These are phyloP conservation scores for Scheffersomyces lignicola DNA, from an alignment of 1,139 yeast species.

Conservation along the genomic window DNA sequence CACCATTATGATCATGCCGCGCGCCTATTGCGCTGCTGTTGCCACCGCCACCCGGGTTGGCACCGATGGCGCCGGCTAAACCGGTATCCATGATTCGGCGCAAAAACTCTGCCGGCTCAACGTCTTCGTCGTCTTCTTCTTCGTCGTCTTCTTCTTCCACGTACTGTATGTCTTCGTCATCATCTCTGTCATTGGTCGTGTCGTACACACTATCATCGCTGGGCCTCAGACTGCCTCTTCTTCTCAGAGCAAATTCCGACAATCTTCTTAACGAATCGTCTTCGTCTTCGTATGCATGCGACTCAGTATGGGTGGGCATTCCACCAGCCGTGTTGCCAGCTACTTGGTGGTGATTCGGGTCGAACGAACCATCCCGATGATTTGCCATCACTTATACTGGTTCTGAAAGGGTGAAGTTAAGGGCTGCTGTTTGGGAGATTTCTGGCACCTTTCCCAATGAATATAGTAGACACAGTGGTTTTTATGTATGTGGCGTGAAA, in stretches of 20 bases:
- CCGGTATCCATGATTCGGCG: conserved; percentile 22
- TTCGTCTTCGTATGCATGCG: conserved; percentile 21
- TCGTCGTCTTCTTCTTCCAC: conserved; percentile 18
- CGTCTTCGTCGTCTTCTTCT: conserved; percentile 19
- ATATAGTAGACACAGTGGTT: no score
- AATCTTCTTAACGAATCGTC: conserved; percentile 22
- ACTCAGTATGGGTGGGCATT: no score
- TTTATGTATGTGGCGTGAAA: no score
- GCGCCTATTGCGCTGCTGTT: no score
- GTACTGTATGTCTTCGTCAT: conserved; percentile 20
- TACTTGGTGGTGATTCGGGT: not conserved
- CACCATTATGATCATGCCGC: conserved; percentile 21
- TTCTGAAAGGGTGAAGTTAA: not conserved
- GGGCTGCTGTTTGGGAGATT: no score
- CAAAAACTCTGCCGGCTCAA: conserved; percentile 26
- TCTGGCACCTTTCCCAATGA: no score
- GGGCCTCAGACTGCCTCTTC: conserved; percentile 14
- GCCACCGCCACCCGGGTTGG: conserved; percentile 17
- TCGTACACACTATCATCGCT: not conserved
- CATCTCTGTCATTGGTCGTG: conserved; percentile 11
- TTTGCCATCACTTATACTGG: conserved; percentile 2
- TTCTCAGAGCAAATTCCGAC: conserved; percentile 20
- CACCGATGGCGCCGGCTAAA: conserved; percentile 12
- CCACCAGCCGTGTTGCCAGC: not conserved
- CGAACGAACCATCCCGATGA: not conserved